Conservation (phyloP, 306 rosid species). For the Prunus mume region DNA sequence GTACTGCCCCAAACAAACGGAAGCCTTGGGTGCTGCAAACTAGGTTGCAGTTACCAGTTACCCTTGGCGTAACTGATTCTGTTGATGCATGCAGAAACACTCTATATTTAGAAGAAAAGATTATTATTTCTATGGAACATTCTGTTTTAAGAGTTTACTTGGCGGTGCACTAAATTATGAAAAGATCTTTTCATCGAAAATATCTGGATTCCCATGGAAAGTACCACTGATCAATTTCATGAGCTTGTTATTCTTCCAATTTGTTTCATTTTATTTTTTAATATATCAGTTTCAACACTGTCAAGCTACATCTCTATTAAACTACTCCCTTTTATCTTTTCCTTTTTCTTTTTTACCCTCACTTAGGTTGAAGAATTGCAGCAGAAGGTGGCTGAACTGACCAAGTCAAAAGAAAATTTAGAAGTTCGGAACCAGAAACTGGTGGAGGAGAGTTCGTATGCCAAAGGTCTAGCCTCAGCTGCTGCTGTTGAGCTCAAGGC, state of each 20-base stretch:
- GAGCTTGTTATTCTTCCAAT: not conserved
- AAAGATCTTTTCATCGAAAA: not conserved
- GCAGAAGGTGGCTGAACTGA: conserved; percentile 55
- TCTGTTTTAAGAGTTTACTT: not conserved
- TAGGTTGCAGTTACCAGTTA: not conserved
- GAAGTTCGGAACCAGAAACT: conserved; percentile 79
- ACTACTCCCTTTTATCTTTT: not conserved
- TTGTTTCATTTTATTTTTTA: conserved; percentile 10
- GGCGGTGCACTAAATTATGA: not conserved
- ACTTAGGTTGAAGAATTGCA: conserved; percentile 69
- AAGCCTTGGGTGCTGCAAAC: not conserved
- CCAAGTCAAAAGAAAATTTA: conserved; percentile 69
- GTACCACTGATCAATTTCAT: not conserved
- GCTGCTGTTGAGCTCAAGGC: conserved; percentile 99
- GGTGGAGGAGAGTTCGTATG: conserved; percentile 94
- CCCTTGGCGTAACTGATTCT: not conserved
- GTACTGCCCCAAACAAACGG: not conserved
- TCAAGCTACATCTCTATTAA: conserved; percentile 15
- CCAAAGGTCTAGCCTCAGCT: conserved; percentile 97
- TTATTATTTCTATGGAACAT: not conserved
- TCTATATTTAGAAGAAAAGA: not conserved
- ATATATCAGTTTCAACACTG: conserved; percentile 2
- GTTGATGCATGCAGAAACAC: not conserved
- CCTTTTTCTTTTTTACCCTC: conserved; percentile 10
- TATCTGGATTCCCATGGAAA: not conserved